phyloP scores from a whole-genome alignment of 2,329 filamentous ascomycete genomes.

The Phialophora expanda region DNA sequence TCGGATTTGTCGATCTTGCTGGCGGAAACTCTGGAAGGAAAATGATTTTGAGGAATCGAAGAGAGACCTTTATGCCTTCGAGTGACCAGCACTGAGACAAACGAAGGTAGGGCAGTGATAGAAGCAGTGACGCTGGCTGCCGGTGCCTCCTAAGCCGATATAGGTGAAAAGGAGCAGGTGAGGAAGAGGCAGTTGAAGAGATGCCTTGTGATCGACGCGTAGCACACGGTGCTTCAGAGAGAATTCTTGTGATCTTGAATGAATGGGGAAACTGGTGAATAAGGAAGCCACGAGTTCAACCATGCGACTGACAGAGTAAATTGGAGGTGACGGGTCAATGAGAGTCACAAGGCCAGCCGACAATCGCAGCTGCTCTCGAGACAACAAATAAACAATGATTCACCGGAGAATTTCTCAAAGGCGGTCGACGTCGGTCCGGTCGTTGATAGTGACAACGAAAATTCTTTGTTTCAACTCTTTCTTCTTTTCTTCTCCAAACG shows the following conservation, averaged over 20 bases:
- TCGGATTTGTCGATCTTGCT: not conserved
- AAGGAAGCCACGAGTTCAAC: slow-evolving; percentile 7
- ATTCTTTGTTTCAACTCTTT: slow-evolving; percentile 1
- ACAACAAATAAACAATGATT: not conserved
- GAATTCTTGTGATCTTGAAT: not conserved
- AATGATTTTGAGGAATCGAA: not conserved
- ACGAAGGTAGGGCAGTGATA: slow-evolving; percentile 12
- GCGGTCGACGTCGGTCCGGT: slow-evolving; percentile 11
- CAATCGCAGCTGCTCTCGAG: slow-evolving; percentile 19
- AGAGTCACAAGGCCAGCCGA: slow-evolving; percentile 19
- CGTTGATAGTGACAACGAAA: not conserved
- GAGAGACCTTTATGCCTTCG: slow-evolving; percentile 3
- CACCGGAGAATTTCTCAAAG: not conserved
- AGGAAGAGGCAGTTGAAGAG: not conserved
- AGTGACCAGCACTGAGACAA: slow-evolving; percentile 25
- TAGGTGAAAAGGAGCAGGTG: not conserved
- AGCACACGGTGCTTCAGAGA: not conserved
- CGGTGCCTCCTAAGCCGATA: slow-evolving; percentile 1
- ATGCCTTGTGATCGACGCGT: slow-evolving; percentile 11
- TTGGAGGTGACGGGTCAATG: slow-evolving; percentile 16
- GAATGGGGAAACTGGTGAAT: slow-evolving; percentile 8
- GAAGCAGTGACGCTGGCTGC: slow-evolving; percentile 7
- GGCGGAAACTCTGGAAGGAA: not conserved
- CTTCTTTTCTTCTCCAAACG: slow-evolving; percentile 20
- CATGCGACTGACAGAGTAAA: slow-evolving; percentile 11